Conservation (phyloP, 768 basidiomycete genomes). For the Amanita thiersii region DNA sequence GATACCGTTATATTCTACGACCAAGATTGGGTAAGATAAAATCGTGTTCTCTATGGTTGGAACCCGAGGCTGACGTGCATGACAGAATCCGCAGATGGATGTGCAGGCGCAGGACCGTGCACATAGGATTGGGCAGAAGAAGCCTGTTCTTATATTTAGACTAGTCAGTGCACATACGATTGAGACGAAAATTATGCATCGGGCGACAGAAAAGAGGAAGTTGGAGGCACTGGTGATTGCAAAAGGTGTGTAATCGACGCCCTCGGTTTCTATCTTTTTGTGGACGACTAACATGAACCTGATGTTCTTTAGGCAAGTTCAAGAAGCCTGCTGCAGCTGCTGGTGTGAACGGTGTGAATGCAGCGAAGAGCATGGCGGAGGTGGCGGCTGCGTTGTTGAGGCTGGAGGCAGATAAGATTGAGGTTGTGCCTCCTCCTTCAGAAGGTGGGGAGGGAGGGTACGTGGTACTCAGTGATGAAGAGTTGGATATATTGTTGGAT, state of each 20-base stretch:
- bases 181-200: constrained; percentile 86
- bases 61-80: neutral
- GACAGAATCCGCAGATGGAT: constrained; percentile 92
- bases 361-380: constrained; percentile 55
- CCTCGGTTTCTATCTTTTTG: neutral
- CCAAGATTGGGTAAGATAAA: constrained; percentile 74
- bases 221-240: constrained; percentile 95
- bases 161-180: constrained; percentile 83
- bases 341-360: constrained; percentile 34
- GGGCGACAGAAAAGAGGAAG: constrained; percentile 80
- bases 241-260: constrained; percentile 46
- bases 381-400: constrained; percentile 71
- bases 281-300: constrained; percentile 2
- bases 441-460: constrained; percentile 61
- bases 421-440: constrained; percentile 50
- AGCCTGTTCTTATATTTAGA: constrained; percentile 83
- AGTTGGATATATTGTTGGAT: constrained; percentile 77
- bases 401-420: constrained; percentile 85
- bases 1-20: constrained; percentile 95
- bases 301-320: constrained; percentile 59
- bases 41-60: neutral
- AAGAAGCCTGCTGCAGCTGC: constrained; percentile 57
- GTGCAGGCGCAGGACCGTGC: constrained; percentile 93
- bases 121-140: constrained; percentile 93
- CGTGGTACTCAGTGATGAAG: constrained; percentile 73